Conservation (phyloP, 192 early-diverging fungal species). For the Dimargaris verticillata region DNA sequence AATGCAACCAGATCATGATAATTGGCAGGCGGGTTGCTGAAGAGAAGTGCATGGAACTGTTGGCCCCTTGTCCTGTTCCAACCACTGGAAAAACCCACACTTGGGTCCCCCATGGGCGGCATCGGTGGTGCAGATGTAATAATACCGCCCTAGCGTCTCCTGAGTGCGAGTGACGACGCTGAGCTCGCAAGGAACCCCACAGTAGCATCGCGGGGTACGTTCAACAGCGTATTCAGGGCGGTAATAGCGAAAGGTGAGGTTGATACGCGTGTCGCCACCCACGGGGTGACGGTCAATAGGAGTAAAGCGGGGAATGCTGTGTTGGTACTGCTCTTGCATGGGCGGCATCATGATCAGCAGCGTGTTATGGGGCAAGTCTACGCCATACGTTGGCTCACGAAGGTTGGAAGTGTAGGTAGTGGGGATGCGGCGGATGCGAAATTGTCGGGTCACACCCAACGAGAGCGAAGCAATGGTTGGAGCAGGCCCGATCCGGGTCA, state of each 20-base stretch:
- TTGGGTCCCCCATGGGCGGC: neutral
- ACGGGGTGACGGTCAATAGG: slow-evolving; percentile 8
- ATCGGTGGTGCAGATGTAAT: slow-evolving; percentile 4
- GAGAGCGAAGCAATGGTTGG: slow-evolving; percentile 11
- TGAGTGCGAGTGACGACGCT: slow-evolving; percentile 2
- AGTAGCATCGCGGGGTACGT: neutral
- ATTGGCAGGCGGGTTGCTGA: too few species aligned
- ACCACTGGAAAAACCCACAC: slow-evolving; percentile 10
- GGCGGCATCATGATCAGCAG: slow-evolving; percentile 11
- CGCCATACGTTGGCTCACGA: neutral
- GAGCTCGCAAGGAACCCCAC: slow-evolving; percentile 10
- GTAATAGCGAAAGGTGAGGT: slow-evolving; percentile 10
- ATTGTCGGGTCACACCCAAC: slow-evolving; percentile 6
- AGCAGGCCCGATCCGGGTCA: slow-evolving; percentile 9
- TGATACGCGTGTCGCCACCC: slow-evolving; percentile 4
- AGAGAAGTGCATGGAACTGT: too few species aligned
- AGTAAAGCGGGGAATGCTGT: slow-evolving; percentile 3
- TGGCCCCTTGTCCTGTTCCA: neutral
- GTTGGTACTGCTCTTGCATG: slow-evolving; percentile 12
- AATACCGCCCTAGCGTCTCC: neutral
- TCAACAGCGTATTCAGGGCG: neutral
- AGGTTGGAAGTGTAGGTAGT: too few species aligned
- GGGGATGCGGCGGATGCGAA: slow-evolving; percentile 11
- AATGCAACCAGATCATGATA: too few species aligned
- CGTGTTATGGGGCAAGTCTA: slow-evolving; percentile 1